Base-by-base conservation (phyloP, 2,329 filamentous ascomycete genomes). In the Xylariales sp. region DNA sequence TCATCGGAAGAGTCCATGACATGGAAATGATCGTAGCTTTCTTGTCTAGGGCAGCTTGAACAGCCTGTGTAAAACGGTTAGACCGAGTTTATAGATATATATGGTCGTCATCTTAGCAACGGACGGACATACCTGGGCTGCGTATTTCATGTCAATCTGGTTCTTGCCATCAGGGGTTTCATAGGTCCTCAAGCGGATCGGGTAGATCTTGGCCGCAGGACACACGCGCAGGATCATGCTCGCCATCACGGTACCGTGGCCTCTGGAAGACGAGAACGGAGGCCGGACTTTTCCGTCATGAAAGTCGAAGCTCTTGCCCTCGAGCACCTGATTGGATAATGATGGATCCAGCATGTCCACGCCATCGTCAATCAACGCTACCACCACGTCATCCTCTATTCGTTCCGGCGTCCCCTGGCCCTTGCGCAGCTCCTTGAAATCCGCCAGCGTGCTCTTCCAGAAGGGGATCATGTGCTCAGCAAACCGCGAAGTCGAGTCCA, bases 301-400 rank as follows among this genome's bases (percentile, higher is more conserved):
- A 21, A 42, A 39, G 27, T 42, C 36, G 20, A 42, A 42, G 27
- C 40, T 42, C 37, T 42, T 42, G 7, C 36, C 40, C 12, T 40
- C 40, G 6, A 42, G 15, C 14, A 20, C 15, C 2, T 34, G 17
- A 33, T 33, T 14, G 15, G 20, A 20, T 12, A 19, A 14, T 5
- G 28, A 15, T 16, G 28, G 18, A 13, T 33, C 17, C 12, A 33
- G 21, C 6, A 23, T 33, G 11, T 33, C 31, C 4, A 40, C 30
- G 11, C 37, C 37, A 20, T 40, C 37, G 18, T 40, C 37, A 17
- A 40, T 35, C 19, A 40, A 23, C 23, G 37, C 37, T 15, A 40
- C 30, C 7, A 40, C 17, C 14, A 40, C 37, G 20, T 40, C 37
- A 14, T 40, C 24, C 30, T 35, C 37, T 6, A 40, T 12, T 8